Evolutionary conservation across 805 yeast genomes (phyloP), one percentile per base, ranked within the genome.

Genomic region (Suhomyces sp.): DNA sequence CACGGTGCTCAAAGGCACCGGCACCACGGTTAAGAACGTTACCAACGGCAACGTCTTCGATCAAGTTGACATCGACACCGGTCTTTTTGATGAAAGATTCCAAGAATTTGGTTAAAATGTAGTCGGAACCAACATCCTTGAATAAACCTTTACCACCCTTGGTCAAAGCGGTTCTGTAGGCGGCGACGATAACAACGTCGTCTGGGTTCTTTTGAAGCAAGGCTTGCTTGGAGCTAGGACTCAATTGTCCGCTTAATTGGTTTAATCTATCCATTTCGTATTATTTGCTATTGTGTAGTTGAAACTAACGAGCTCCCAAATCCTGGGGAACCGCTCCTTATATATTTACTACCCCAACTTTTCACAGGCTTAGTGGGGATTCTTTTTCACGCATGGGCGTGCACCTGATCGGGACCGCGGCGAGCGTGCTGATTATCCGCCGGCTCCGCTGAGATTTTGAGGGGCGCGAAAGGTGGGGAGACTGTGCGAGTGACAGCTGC

Each of bases 1-100:
- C 97, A 62, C 98, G 80, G 73, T 90, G 96, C 73, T 92, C 97
- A 52, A 87, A 87, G 51, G 94, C 97, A 63, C 97, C 98, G 23
- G 97, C 96, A 48, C 96, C 97, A 47, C 83, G 81, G 74, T 92
- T 90, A 66, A 92, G 80, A 26, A 93, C 97, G 69, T 93, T 93
- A 60, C 98, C 98, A 57, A 90, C 86, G 31, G 86, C 86, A 54
- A 93, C 86, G 64, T 93, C 97, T 61, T 87, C 96, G 56, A 93
- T 85, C 59, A 83, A 66, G 53, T 61, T 57, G 29, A 71, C 69
- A 60, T 82, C 84, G 45, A 82, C 72, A 45, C 76, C 72, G 41
- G 82, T 71, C 57, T 78, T 79, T 54, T 79, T 77, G 54, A 92
- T 67, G 57, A 88, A 79, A 41, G 82, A 87, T 54, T 76, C 71